phyloP scores from a whole-genome alignment of 257 asterid species.

The Handroanthus guayacan region DNA sequence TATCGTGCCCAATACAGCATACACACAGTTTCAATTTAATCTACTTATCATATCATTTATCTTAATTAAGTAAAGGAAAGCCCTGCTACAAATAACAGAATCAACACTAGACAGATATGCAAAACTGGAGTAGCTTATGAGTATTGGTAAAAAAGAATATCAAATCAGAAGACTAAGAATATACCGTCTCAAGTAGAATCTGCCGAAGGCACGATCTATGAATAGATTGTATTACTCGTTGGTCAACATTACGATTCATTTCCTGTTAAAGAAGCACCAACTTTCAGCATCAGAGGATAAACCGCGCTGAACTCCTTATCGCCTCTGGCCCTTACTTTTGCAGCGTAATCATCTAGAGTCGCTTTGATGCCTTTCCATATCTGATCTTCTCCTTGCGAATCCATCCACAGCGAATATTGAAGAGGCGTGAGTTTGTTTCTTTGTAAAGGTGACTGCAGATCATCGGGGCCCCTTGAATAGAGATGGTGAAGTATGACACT shows the following conservation, averaged over 20 bases:
- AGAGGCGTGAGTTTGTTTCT: slow-evolving; percentile 82
- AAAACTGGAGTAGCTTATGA: background rate
- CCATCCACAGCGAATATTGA: slow-evolving; percentile 94
- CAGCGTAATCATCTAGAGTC: slow-evolving; percentile 89
- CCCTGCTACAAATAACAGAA: slow-evolving; percentile 30
- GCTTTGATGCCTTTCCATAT: slow-evolving; percentile 95
- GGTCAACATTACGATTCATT: slow-evolving; percentile 37
- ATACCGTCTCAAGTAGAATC: slow-evolving; percentile 23
- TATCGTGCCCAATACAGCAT: too few relatives aligned
- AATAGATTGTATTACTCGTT: background rate
- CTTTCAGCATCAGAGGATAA: slow-evolving; percentile 79
- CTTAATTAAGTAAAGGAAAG: background rate
- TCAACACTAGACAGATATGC: slow-evolving; percentile 9
- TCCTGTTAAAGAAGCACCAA: slow-evolving; percentile 66
- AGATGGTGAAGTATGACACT: slow-evolving; percentile 92
- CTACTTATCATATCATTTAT: too few relatives aligned
- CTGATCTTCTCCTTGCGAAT: slow-evolving; percentile 96
- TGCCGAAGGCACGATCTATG: slow-evolving; percentile 17
- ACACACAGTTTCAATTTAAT: too few relatives aligned
- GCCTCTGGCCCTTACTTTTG: slow-evolving; percentile 73
- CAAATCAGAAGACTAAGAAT: slow-evolving; percentile 18
- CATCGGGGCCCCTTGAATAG: slow-evolving; percentile 90
- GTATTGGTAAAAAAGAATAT: background rate
- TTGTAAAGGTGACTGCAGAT: slow-evolving; percentile 88
- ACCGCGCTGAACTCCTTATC: slow-evolving; percentile 94